Conservation (phyloP, 2,329 filamentous ascomycete species). For the Fusarium abutilonis region DNA sequence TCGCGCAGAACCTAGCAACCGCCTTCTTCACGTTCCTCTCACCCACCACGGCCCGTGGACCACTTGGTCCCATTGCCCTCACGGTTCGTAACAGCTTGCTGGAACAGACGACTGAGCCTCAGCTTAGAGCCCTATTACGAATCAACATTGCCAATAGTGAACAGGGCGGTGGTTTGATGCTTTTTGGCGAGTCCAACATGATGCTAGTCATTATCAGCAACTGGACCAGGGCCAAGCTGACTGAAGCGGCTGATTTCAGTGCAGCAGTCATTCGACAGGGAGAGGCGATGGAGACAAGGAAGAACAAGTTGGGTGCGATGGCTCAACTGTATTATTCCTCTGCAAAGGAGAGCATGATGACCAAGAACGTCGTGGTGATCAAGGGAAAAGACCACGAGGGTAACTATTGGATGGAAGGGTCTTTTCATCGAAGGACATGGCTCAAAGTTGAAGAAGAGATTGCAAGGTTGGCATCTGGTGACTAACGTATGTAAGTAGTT, state of each 20-base stretch:
- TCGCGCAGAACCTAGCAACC: slow-evolving; percentile 45
- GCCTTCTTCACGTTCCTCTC: slow-evolving; percentile 36
- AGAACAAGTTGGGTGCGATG: slow-evolving; percentile 33
- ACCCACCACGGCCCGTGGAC: slow-evolving; percentile 37
- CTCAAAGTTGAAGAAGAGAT: slow-evolving; percentile 41
- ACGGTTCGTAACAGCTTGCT: slow-evolving; percentile 48
- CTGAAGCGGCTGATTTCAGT: slow-evolving; percentile 51
- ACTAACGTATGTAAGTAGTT: background rate
- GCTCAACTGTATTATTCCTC: slow-evolving; percentile 27
- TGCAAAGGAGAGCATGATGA: slow-evolving; percentile 8
- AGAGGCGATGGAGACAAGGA: slow-evolving; percentile 13
- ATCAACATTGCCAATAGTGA: slow-evolving; percentile 32
- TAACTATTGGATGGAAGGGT: slow-evolving; percentile 45
- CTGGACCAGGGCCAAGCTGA: slow-evolving; percentile 52
- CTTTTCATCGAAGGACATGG: slow-evolving; percentile 43
- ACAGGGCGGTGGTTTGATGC: slow-evolving; percentile 33
- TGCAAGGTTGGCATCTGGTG: background rate
- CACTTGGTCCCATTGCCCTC: slow-evolving; percentile 45
- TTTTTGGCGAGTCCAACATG: slow-evolving; percentile 48
- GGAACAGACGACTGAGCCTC: slow-evolving; percentile 49
- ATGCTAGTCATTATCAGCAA: slow-evolving; percentile 53
- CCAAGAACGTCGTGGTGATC: slow-evolving; percentile 33
- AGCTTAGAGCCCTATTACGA: slow-evolving; percentile 47
- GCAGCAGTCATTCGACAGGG: slow-evolving; percentile 40
- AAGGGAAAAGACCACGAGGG: slow-evolving; percentile 45